Evolutionary conservation across 1,284 basidiomycete genomes (phyloP).

Genomic region (Cutaneotrichosporon curvatum): DNA sequence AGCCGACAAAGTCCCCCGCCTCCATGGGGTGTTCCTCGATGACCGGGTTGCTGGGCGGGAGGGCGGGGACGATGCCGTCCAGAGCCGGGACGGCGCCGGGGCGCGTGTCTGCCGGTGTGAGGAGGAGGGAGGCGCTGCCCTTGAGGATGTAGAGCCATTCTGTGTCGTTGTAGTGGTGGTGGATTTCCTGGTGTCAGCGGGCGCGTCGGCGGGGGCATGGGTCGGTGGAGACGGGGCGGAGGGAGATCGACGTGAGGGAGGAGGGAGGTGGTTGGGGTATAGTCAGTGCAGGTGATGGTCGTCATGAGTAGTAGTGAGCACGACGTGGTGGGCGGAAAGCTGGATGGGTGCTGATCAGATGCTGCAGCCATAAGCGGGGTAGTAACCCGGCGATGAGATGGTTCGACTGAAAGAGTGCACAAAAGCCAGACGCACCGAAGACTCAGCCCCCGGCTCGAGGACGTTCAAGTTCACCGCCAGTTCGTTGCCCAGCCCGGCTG

Average conservation of each 20-base stretch:
- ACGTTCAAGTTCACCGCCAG: constrained; percentile 14
- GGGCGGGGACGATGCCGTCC: too few species aligned
- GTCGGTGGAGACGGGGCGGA: neutral
- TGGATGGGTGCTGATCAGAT: too few species aligned
- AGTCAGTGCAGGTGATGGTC: too few species aligned
- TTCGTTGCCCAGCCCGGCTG: constrained; percentile 2
- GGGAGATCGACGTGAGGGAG: too few species aligned
- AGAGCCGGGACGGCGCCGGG: too few species aligned
- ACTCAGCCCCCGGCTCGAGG: constrained; percentile 14
- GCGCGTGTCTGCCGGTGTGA: constrained; percentile 3
- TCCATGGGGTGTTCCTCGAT: constrained; percentile 9
- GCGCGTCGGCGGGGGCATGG: too few species aligned
- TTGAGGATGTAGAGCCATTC: constrained; percentile 29
- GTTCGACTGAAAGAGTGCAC: too few species aligned
- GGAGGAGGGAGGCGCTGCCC: constrained; percentile 13
- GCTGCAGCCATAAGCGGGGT: too few species aligned
- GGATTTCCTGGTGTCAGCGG: constrained; percentile 15
- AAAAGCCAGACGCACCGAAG: constrained; percentile 11
- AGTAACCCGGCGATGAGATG: too few species aligned
- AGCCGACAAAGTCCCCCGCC: constrained; percentile 25
- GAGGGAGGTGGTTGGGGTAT: too few species aligned
- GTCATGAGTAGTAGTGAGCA: too few species aligned
- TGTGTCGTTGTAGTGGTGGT: constrained; percentile 21
- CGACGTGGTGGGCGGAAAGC: neutral
- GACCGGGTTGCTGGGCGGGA: neutral